phyloP scores from a whole-genome alignment of 352 stramenopile genomes.

The Phytophthora citrophthora region DNA sequence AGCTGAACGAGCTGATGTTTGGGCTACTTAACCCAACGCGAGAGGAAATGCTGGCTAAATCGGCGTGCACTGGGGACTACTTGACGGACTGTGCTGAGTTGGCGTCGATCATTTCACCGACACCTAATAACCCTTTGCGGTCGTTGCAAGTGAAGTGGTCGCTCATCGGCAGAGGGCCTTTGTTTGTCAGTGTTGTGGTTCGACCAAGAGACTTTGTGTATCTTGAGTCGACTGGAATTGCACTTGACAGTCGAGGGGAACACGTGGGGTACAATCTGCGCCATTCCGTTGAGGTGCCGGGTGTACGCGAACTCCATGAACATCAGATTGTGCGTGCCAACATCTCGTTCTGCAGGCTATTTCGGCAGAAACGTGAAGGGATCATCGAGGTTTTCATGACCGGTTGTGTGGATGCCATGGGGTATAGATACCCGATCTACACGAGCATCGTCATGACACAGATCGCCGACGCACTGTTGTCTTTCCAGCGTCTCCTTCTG shows the following conservation, averaged over 20 bases:
- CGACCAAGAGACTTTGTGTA: constrained; percentile 52
- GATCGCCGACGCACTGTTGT: constrained; percentile 40
- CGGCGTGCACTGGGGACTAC: constrained; percentile 40
- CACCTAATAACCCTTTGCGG: constrained; percentile 31
- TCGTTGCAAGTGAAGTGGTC: constrained; percentile 50
- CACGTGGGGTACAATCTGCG: constrained; percentile 44
- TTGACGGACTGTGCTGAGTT: constrained; percentile 40
- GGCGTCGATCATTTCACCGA: constrained; percentile 36
- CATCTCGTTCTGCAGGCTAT: constrained; percentile 45
- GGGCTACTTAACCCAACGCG: constrained; percentile 37
- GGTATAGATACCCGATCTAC: constrained; percentile 34
- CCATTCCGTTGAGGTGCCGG: constrained; percentile 46
- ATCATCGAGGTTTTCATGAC: constrained; percentile 46
- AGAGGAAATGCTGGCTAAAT: constrained; percentile 43
- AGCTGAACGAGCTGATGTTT: constrained; percentile 49
- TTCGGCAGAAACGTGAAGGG: constrained; percentile 38
- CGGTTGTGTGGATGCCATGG: constrained; percentile 36
- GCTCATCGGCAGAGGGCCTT: constrained; percentile 29
- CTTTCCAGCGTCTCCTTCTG: constrained; percentile 32
- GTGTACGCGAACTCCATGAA: constrained; percentile 40
- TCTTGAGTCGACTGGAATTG: constrained; percentile 54
- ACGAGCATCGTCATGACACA: constrained; percentile 35
- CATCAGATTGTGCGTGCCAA: constrained; percentile 48
- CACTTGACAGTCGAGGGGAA: constrained; percentile 41
- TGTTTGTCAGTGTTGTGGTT: constrained; percentile 39